Evolutionary conservation across 768 basidiomycete species (phyloP).

Genomic region (Leccinum subgranulosum): DNA sequence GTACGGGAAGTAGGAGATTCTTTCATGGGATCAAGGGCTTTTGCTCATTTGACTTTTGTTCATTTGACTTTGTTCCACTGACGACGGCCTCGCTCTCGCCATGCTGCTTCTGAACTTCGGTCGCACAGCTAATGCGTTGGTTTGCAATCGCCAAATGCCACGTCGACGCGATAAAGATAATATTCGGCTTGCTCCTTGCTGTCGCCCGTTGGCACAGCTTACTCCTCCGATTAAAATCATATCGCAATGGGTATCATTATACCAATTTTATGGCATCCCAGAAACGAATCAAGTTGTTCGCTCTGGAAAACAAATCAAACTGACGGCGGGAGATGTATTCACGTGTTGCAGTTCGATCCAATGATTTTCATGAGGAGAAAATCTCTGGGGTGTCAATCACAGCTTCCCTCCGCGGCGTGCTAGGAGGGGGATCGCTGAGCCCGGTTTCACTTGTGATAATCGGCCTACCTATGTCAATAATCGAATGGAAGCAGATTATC

Average conservation of each 20-base stretch:
- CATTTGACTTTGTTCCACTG: not conserved
- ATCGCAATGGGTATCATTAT: not conserved
- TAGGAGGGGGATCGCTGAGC: not conserved
- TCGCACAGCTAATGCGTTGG: not conserved
- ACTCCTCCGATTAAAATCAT: constrained; percentile 1
- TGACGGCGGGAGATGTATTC: not conserved
- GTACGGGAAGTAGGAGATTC: not conserved
- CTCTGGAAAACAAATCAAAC: constrained; percentile 4
- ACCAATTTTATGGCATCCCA: not conserved
- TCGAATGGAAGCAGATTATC: not conserved
- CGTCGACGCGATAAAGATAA: not conserved
- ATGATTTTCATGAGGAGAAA: constrained; percentile 5
- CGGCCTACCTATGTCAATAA: not conserved
- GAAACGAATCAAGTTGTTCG: constrained; percentile 6
- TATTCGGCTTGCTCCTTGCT: not conserved
- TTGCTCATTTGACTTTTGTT: not conserved
- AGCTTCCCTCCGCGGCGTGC: not conserved
- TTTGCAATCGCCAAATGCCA: not conserved
- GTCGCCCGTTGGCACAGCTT: constrained; percentile 11
- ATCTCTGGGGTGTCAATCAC: not conserved
- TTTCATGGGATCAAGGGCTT: not conserved
- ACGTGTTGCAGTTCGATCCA: not conserved
- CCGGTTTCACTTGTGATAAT: not conserved
- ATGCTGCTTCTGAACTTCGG: not conserved
- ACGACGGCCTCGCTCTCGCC: not conserved